Evolutionary conservation across 371 early-diverging fungal genomes (phyloP).

Genomic region (Lichtheimia hyalospora): DNA sequence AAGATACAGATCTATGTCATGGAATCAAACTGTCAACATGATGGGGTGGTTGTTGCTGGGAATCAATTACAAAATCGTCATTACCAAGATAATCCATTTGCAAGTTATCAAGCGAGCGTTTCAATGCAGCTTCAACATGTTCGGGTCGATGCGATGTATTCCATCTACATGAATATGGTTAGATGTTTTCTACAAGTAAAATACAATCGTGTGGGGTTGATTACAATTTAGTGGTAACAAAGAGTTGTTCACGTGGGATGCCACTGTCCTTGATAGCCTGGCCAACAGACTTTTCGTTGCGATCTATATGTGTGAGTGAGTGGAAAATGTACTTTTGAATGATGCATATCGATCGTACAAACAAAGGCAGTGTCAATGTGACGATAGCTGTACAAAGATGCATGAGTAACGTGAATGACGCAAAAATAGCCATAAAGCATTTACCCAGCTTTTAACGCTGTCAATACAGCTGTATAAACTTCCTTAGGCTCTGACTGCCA

Average conservation of each 20-base stretch:
- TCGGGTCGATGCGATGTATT: conserved; percentile 51
- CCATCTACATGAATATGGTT: conserved; percentile 35
- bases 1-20: conserved; percentile 72
- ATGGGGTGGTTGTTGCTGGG: background rate
- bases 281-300: conserved; percentile 74
- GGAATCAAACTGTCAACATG: background rate
- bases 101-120: conserved; percentile 53
- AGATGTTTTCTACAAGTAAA: conserved; percentile 13
- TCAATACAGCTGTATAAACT: conserved; percentile 34
- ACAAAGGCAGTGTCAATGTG: conserved; percentile 60
- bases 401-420: background rate
- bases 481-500: conserved; percentile 52
- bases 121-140: conserved; percentile 46
- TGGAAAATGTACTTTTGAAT: no score
- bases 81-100: conserved; percentile 58
- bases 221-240: conserved; percentile 89
- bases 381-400: conserved; percentile 29
- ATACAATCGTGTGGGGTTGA: background rate
- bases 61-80: background rate
- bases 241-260: conserved; percentile 69
- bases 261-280: conserved; percentile 53
- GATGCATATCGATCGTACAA: conserved; percentile 10
- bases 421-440: no score
- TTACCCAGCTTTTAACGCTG: conserved; percentile 38
- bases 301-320: conserved; percentile 20